Conservation (phyloP, 305 asterid species). For the Solanum hybrid region DNA sequence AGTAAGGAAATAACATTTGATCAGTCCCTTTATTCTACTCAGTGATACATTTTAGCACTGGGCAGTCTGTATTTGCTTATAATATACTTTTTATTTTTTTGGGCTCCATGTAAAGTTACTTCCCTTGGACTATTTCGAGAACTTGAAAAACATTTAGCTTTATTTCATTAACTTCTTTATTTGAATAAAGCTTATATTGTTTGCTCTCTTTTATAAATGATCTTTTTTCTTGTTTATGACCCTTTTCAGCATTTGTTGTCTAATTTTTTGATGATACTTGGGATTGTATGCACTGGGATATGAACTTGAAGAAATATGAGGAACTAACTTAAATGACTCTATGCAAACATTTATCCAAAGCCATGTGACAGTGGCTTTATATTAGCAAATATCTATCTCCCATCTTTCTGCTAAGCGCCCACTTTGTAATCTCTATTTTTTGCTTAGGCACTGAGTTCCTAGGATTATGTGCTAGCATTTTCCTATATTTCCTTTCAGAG, state of each 20-base stretch:
- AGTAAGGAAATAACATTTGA: neutral
- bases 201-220: neutral
- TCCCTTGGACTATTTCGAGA: neutral
- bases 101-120: neutral
- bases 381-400: neutral
- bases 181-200: neutral
- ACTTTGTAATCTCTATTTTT: neutral
- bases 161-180: neutral
- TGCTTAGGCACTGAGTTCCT: neutral
- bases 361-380: neutral
- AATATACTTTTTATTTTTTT: neutral
- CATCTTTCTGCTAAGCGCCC: neutral
- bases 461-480: neutral
- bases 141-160: neutral
- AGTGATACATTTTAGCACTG: neutral
- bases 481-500: neutral
- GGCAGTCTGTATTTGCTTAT: neutral
- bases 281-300: neutral
- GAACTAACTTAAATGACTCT: neutral
- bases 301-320: neutral
- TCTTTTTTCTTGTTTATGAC: neutral
- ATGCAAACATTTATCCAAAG: neutral
- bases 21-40: slow-evolving; percentile 1
- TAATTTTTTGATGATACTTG: neutral
- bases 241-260: neutral